Evolutionary conservation across 257 asterid species (phyloP), one percentile per base, ranked within the genome.

Genomic region (Solanum pinnatisectum): DNA sequence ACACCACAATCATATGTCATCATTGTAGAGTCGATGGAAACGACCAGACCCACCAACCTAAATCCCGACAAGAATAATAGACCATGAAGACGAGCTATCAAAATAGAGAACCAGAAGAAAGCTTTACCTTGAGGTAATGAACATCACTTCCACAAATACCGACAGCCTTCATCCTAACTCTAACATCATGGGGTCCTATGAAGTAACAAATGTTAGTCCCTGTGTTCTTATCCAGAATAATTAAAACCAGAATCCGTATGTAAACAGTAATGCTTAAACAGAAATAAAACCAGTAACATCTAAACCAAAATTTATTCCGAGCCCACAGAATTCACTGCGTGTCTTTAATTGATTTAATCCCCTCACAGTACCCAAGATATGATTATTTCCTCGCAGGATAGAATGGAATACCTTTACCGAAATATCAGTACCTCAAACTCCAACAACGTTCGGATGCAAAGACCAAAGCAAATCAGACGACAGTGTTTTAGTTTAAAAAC

Each of bases 101-200:
- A 23, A 27, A 36, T 5, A 4, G 46, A 1, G 27, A 33, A 65
- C 20, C 63, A 37, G 37, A n/a, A 46, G 27, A 46, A 27, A 8
- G 67, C 39, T 42, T 89, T 81, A 96, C 98, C 99, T 93, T 96
- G 93, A 94, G 96, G 89, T 92, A 94, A 90, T 95, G 98, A 91
- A 96, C 98, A 93, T 96, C 99, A 91, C 99, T 96, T 88, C 99
- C 99, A 90, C 99, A 96, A 70, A 96, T 96, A 52, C 99, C 99
- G 81, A 96, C 99, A 90, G 98, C 98, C 92, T 95, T 96, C 94
- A 96, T 94, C 88, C 96, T 92, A 89, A 96, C 93, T 91, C 94
- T 95, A 88, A 95, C 98, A 92, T 96, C 98, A 82, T 90, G 95
- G 65, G 98, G 93, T 16, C 99, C 98, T 96, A 83, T 81, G 18